Evolutionary conservation across 305 asterid species (phyloP).

Genomic region (Solanum aculeatissimum): DNA sequence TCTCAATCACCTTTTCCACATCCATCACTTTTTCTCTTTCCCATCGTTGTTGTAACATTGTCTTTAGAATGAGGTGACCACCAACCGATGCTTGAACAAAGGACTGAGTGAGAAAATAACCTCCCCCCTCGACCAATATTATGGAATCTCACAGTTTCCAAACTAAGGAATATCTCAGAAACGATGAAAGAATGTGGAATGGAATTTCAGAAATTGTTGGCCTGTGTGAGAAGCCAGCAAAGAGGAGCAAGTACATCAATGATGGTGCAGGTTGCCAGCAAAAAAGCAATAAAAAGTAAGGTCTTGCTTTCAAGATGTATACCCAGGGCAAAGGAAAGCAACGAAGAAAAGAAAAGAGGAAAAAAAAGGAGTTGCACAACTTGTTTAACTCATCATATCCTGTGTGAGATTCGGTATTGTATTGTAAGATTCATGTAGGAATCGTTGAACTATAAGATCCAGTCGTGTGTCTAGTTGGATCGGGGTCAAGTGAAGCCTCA

Average conservation of each 20-base stretch:
- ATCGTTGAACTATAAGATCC: background rate
- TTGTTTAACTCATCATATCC: background rate
- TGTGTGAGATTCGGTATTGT: background rate
- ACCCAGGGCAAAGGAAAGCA: background rate
- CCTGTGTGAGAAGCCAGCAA: background rate
- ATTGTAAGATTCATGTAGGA: background rate
- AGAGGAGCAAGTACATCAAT: background rate
- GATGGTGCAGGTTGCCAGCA: background rate
- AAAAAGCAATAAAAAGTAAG: background rate
- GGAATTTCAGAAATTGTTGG: background rate
- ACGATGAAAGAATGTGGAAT: background rate
- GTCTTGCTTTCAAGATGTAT: background rate
- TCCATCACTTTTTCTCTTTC: background rate
- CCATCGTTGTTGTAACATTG: background rate
- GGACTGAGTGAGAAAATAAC: background rate
- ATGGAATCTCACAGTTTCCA: background rate
- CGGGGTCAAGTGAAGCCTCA: background rate
- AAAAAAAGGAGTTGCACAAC: background rate
- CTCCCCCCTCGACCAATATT: background rate
- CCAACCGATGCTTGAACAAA: background rate
- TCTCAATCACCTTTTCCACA: background rate
- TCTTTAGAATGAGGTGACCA: background rate
- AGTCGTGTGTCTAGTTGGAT: background rate
- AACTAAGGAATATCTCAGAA: background rate
- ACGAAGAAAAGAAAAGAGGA: background rate